Evolutionary conservation across 441 rosid genomes (phyloP).

Genomic region (Brassica hybrid): DNA sequence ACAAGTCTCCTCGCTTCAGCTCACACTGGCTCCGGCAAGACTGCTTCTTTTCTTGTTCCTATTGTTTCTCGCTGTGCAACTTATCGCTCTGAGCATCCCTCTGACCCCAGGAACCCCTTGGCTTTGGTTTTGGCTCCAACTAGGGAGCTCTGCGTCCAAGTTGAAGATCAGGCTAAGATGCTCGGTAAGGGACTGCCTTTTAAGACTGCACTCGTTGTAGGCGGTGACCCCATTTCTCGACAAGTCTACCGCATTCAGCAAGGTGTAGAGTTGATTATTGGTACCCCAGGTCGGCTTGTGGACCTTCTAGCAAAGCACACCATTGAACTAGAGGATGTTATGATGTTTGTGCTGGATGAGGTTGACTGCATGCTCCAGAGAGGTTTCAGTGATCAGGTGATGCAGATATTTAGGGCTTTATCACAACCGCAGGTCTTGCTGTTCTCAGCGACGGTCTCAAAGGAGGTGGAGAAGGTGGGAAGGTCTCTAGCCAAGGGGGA

Average conservation of each 20-base stretch:
- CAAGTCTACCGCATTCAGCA: slow-evolving; percentile 77
- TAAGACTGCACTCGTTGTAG: slow-evolving; percentile 91
- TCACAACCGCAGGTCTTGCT: slow-evolving; percentile 80
- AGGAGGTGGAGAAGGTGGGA: slow-evolving; percentile 71
- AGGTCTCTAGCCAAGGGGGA: slow-evolving; percentile 53
- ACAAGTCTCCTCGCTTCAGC: slow-evolving; percentile 83
- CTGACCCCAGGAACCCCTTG: slow-evolving; percentile 53
- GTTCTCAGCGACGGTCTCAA: slow-evolving; percentile 83
- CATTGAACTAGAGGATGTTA: slow-evolving; percentile 54
- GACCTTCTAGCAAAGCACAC: slow-evolving; percentile 77
- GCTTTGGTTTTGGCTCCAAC: slow-evolving; percentile 85
- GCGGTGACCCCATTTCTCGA: slow-evolving; percentile 83
- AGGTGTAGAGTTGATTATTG: slow-evolving; percentile 85
- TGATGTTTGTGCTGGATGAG: slow-evolving; percentile 75
- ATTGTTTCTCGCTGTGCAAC: slow-evolving; percentile 64
- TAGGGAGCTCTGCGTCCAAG: slow-evolving; percentile 87
- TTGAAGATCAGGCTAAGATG: slow-evolving; percentile 88
- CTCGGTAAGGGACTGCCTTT: slow-evolving; percentile 90
- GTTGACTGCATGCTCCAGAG: slow-evolving; percentile 93
- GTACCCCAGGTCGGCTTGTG: slow-evolving; percentile 88
- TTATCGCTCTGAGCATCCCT: slow-evolving; percentile 41
- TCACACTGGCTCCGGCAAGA: slow-evolving; percentile 87
- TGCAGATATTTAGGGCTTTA: slow-evolving; percentile 82
- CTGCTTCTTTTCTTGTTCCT: slow-evolving; percentile 86
- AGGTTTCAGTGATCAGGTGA: slow-evolving; percentile 88